phyloP scores from a whole-genome alignment of 2,329 filamentous ascomycete species.

The Capronia epimyces region DNA sequence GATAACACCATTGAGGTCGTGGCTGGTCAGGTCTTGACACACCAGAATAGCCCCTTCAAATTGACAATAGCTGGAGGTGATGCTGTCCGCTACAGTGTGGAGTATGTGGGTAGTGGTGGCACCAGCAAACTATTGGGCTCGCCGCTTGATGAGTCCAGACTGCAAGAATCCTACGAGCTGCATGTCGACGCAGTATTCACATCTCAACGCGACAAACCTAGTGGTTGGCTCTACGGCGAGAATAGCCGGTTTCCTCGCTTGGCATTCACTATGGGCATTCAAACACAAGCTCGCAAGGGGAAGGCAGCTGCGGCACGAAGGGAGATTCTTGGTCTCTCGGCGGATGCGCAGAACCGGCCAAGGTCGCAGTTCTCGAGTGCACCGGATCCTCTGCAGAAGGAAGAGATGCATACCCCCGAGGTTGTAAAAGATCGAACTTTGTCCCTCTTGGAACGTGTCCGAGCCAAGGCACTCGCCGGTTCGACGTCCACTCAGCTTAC shows the following conservation, averaged over 20 bases:
- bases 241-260: constrained; percentile 36
- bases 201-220: constrained; percentile 38
- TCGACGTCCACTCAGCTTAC: constrained; percentile 44
- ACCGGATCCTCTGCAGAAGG: neutral
- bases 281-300: constrained; percentile 24
- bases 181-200: constrained; percentile 41
- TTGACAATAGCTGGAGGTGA: constrained; percentile 40
- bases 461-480: constrained; percentile 58
- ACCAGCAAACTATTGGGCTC: neutral
- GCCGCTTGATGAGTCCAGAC: constrained; percentile 41
- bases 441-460: constrained; percentile 66
- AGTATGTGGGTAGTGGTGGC: constrained; percentile 15
- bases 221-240: constrained; percentile 30
- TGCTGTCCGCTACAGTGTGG: constrained; percentile 18
- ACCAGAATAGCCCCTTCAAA: constrained; percentile 34
- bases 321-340: constrained; percentile 19
- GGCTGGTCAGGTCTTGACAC: constrained; percentile 9
- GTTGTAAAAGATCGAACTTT: constrained; percentile 37
- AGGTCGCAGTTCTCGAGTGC: constrained; percentile 14
- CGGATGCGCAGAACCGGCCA: constrained; percentile 10
- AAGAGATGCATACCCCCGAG: constrained; percentile 4
- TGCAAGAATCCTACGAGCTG: constrained; percentile 49
- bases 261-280: constrained; percentile 20
- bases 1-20: neutral
- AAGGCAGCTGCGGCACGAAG: constrained; percentile 20